phyloP scores from a whole-genome alignment of 305 asterid genomes.

The Fraxinus albicans region DNA sequence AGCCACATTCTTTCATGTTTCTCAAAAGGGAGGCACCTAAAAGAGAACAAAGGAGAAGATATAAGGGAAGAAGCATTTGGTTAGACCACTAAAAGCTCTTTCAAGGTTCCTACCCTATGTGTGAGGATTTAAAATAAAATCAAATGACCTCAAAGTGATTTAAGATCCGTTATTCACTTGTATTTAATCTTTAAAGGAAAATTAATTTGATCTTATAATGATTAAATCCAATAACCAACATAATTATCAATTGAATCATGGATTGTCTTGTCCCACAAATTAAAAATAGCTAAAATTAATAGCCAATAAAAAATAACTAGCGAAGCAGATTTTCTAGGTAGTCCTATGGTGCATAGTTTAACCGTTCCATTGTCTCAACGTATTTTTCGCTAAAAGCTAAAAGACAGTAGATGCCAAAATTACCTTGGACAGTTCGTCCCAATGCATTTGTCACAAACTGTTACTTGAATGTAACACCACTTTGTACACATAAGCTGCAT shows the following conservation, averaged over 20 bases:
- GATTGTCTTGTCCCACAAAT: not conserved
- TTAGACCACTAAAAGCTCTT: too few relatives aligned
- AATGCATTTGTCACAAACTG: not conserved
- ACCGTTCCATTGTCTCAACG: not conserved
- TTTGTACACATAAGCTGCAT: not conserved
- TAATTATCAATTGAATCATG: not conserved
- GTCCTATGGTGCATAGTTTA: not conserved
- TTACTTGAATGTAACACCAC: constrained; percentile 1
- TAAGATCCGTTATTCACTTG: too few relatives aligned
- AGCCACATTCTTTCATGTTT: too few relatives aligned
- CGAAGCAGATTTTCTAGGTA: not conserved
- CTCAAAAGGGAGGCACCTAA: too few relatives aligned
- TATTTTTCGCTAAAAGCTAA: not conserved
- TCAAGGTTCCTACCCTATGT: too few relatives aligned
- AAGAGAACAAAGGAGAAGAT: too few relatives aligned
- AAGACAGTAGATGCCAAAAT: not conserved
- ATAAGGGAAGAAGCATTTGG: too few relatives aligned
- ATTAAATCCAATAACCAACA: too few relatives aligned
- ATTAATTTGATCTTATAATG: too few relatives aligned
- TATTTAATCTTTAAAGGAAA: too few relatives aligned
- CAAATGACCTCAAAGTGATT: too few relatives aligned
- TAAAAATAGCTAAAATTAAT: not conserved
- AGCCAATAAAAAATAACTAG: not conserved
- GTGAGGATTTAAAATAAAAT: too few relatives aligned
- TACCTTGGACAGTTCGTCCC: not conserved